These are phyloP conservation scores for Stephania japonica DNA, from an alignment of 164 flowering plant species.

Conservation along the genomic window DNA sequence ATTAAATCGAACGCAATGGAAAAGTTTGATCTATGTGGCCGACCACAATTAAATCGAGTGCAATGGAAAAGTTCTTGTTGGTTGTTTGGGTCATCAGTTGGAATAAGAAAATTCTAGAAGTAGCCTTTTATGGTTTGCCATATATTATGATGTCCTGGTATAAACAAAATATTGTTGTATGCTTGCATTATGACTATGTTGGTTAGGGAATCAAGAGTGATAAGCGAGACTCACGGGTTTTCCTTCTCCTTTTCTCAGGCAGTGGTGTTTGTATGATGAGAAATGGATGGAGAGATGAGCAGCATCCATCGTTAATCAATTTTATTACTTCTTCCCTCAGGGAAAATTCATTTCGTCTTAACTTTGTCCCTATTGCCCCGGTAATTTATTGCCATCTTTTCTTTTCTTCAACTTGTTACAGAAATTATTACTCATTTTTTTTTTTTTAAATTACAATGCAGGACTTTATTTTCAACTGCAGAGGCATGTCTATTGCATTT, in stretches of 20 bases:
- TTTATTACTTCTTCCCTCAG: conserved; percentile 70
- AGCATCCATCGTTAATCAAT: conserved; percentile 63
- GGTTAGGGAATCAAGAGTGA: neutral
- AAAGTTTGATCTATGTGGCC: too few species aligned
- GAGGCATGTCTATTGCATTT: conserved; percentile 85
- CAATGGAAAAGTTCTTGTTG: too few species aligned
- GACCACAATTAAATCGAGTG: too few species aligned
- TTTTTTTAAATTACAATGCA: conserved; percentile 24
- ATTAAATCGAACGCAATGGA: too few species aligned
- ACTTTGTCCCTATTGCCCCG: conserved; percentile 66
- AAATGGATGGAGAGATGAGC: conserved; percentile 70
- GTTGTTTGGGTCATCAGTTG: too few species aligned
- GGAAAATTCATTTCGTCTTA: conserved; percentile 72
- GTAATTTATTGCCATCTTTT: conserved; percentile 29
- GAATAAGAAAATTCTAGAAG: too few species aligned
- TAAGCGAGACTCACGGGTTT: neutral
- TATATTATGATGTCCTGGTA: too few species aligned
- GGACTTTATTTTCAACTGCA: conserved; percentile 96
- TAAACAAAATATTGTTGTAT: neutral
- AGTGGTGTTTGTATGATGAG: conserved; percentile 87
- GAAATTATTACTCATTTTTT: conserved; percentile 3
- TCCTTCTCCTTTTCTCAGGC: neutral
- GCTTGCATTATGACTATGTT: neutral
- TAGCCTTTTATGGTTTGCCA: too few species aligned
- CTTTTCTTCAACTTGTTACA: neutral